phyloP scores from a whole-genome alignment of 306 rosid genomes.

The Gillenia trifoliata region DNA sequence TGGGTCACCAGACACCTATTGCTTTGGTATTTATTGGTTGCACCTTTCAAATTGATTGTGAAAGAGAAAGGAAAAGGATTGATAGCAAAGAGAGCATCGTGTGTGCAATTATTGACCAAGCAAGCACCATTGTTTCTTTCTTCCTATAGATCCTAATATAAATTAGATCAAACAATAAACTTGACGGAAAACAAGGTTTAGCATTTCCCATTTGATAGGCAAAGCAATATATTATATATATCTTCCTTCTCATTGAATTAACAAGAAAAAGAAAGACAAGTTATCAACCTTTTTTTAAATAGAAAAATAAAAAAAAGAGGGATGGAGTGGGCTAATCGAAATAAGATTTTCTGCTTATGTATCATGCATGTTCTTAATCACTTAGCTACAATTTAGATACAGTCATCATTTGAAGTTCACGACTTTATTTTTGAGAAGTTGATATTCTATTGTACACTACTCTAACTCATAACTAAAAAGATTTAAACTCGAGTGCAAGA shows the following conservation, averaged over 20 bases:
- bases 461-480: fast-evolving
- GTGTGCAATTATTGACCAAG: no score
- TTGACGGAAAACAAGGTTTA: background rate
- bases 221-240: background rate
- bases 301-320: background rate
- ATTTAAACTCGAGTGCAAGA: background rate
- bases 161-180: background rate
- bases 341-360: background rate
- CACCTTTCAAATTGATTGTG: background rate
- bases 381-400: no score
- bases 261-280: background rate
- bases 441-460: no score
- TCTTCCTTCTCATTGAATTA: no score
- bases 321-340: background rate
- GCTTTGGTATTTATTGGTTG: background rate
- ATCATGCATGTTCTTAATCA: background rate
- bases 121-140: background rate
- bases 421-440: background rate
- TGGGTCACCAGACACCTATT: no score
- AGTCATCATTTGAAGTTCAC: background rate
- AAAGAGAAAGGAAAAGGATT: background rate
- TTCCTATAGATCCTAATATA: background rate
- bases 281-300: background rate
- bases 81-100: no score
- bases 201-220: background rate